Evolutionary conservation across 2,329 filamentous ascomycete genomes (phyloP), one percentile per base, ranked within the genome.

Genomic region (Volutella citrinella): DNA sequence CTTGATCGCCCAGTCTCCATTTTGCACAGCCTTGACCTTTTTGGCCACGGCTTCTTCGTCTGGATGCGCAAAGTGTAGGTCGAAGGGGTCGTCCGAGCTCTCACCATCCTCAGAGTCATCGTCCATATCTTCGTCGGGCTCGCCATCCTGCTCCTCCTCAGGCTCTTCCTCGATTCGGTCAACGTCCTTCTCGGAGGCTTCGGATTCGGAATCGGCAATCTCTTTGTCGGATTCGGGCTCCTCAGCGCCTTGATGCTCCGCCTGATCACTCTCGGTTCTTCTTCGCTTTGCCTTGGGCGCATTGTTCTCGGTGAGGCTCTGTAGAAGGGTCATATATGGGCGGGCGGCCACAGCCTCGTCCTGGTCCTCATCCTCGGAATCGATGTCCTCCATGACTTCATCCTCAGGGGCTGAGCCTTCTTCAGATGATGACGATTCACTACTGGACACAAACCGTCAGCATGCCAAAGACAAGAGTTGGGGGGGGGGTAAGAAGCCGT

Each of bases 1-100:
- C 30, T 68, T 68, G 6, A 65, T 69, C 5, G 63, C 51, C 71
- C 78, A 83, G 16, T 72, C 60, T 11, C 66, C 66, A 6, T 66
- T 61, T 39, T 76, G 62, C 17, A 75, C 60, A 1, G 69, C 66
- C 34, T 68, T 64, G 7, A 83, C 52, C n/a, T 66, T 75, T 46
- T 65, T 63, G 3, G 72, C 64, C 7, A 88, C 63, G 25, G 74
- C 61, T 6, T 72, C 69, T 30, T 84, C 76, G 27, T 90, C 75
- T 0, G 81, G 78, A 25, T 71, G 71, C 20, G 79, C 77, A 56
- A 94, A 95, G 61, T 96, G 91, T 7, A 69, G 64, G 44, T 93
- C 84, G 53, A 94, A 96, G 1, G 87, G 84, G 57, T 95, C 86
- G 3, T 61, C 64, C 18, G 66, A 58, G 43, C 78, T 69, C 29